A percentile compares a stretch with the other conserved stretches of the same genome.
Conservation (phyloP, 1,284 basidiomycete genomes). For the Irpex rosettiformis region DNA sequence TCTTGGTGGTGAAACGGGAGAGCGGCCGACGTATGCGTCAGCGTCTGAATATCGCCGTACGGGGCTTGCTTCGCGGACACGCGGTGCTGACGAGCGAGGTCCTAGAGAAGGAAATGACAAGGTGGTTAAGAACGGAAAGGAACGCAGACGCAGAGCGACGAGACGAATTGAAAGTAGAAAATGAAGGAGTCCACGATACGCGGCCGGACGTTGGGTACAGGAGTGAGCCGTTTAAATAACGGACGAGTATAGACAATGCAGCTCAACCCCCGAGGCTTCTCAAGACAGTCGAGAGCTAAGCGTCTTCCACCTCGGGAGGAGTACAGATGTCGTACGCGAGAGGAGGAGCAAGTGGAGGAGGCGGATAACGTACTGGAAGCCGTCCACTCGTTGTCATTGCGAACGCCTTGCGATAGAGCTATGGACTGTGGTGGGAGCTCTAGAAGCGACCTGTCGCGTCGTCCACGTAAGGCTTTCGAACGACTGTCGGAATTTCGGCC, state of each 20-base stretch:
- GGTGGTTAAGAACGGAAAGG: conserved; percentile 32
- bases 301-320: conserved; percentile 50
- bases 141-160: conserved; percentile 28
- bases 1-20: conserved; percentile 16
- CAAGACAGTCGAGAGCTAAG: conserved; percentile 41
- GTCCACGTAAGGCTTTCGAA: conserved; percentile 18
- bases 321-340: conserved; percentile 36
- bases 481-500: conserved; percentile 21
- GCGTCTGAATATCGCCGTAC: conserved; percentile 18
- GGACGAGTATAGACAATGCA: conserved; percentile 33
- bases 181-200: conserved; percentile 47
- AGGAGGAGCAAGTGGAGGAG: conserved; percentile 44
- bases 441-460: conserved; percentile 16
- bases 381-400: conserved; percentile 41
- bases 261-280: conserved; percentile 52
- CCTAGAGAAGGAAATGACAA: conserved; percentile 50
- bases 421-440: conserved; percentile 15
- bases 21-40: conserved; percentile 16
- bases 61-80: conserved; percentile 20
- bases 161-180: conserved; percentile 31
- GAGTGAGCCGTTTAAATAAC: conserved; percentile 41
- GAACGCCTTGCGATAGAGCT: conserved; percentile 24
- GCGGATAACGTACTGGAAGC: conserved; percentile 77
- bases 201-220: conserved; percentile 50
- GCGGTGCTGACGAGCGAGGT: conserved; percentile 42